Conservation (phyloP, 495 filamentous ascomycete species). For the Letharia columbiana region DNA sequence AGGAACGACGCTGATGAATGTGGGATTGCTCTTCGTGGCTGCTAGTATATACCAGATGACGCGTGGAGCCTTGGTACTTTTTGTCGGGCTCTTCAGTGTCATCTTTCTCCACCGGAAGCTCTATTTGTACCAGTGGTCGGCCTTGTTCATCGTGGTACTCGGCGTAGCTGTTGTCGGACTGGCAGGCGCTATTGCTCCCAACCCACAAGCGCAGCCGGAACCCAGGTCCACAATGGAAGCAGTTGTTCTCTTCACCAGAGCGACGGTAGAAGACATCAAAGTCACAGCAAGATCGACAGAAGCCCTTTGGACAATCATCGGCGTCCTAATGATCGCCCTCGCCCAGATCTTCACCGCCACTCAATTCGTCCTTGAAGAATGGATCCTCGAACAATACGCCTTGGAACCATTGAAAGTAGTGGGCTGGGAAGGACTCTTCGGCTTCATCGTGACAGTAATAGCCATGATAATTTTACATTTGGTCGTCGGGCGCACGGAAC, state of each 20-base stretch:
- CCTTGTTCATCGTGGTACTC: constrained; percentile 74
- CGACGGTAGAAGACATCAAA: constrained; percentile 24
- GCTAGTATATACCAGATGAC: constrained; percentile 99
- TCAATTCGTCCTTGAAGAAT: constrained; percentile 94
- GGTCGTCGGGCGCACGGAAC: constrained; percentile 60
- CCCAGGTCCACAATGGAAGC: constrained; percentile 24
- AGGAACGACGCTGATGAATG: constrained; percentile 95
- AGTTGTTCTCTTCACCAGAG: constrained; percentile 24
- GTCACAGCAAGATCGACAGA: constrained; percentile 41
- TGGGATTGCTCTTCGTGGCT: constrained; percentile 84
- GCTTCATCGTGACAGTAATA: constrained; percentile 72
- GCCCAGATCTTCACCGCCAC: constrained; percentile 95
- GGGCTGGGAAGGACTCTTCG: constrained; percentile 93
- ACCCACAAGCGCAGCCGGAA: constrained; percentile 46
- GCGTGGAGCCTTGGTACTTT: constrained; percentile 83
- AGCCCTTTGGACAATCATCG: constrained; percentile 64
- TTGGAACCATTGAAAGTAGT: constrained; percentile 87
- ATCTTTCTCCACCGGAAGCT: constrained; percentile 74
- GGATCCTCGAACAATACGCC: constrained; percentile 79
- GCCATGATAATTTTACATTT: constrained; percentile 75
- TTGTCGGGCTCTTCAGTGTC: constrained; percentile 92
- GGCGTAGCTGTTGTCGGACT: constrained; percentile 88
- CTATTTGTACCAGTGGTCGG: constrained; percentile 78
- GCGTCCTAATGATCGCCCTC: constrained; percentile 78
- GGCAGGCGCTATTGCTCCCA: constrained; percentile 69